Evolutionary conservation across 768 basidiomycete genomes (phyloP), one percentile per base, ranked within the genome.

Genomic region (Xerocomellus amylosporus): DNA sequence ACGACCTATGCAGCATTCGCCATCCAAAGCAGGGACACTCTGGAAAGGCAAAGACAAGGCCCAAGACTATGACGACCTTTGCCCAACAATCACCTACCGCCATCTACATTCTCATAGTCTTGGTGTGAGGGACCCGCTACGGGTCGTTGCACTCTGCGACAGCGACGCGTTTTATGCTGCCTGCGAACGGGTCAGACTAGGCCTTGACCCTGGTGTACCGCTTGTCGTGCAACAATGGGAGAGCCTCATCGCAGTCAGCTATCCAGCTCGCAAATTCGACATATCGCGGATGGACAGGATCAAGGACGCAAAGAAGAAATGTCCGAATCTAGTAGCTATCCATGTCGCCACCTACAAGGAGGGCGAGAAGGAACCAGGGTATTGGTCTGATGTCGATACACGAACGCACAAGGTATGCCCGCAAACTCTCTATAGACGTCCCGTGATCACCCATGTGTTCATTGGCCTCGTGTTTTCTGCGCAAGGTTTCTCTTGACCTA

Each of bases 291-390:
- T 93, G 84, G 88, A 87, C 70, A 87, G 85, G 67, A 75, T 86
- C 54, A 80, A 85, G 64, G 90, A 95, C 43, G 92, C 96, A 8
- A 79, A 85, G 73, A 85, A 88, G 70, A 82, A 84, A 59, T 98
- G 95, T 68, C 95, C 96, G 0, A 74, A 92, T 46, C 74, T 98
- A 8, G 75, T 83, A 33, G 83, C 92, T 4, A 88, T 97, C 8
- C 96, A 99, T 74, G 93, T 96, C 15, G 94, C 95, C 17, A 98
- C 97, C 12, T 98, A 93, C 73, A 88, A 81, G 64, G 90, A 93
- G 60, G 93, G 93, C 6, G 90, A 90, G 50, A 74, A 74, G 44
- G 88, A 95, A 69, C 92, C 96, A 17, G 87, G 87, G 1, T 97
- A 98, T 69, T 92, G 90, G 87, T 84, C 89, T n/a, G 79, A 94